A percentile compares a stretch with the other conserved stretches of the same genome.
Evolutionary conservation across 2,329 filamentous ascomycete species (phyloP).

Genomic region (Hypoxylon sp.): DNA sequence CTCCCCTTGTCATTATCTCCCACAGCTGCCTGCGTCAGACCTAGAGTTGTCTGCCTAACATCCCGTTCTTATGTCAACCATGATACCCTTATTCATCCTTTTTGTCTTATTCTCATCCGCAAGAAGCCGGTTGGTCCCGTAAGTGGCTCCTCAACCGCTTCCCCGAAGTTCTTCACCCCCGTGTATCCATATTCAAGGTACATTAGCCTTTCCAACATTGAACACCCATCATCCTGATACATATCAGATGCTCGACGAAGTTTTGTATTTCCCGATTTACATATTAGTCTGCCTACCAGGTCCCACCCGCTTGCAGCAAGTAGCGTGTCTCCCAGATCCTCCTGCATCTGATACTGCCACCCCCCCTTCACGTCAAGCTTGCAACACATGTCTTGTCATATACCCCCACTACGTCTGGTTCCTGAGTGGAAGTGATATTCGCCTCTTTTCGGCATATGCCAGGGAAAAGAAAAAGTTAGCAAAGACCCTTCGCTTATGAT

Average conservation of each 20-base stretch:
- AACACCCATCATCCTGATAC: slow-evolving; percentile 16
- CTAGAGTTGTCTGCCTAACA: slow-evolving; percentile 24
- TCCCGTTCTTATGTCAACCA: slow-evolving; percentile 40
- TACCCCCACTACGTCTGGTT: slow-evolving; percentile 29
- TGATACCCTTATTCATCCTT: slow-evolving; percentile 44
- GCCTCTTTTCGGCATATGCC: slow-evolving; percentile 38
- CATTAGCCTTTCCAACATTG: slow-evolving; percentile 20
- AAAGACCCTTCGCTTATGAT: slow-evolving; percentile 8
- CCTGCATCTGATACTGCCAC: slow-evolving; percentile 44
- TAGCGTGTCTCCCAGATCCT: slow-evolving; percentile 41
- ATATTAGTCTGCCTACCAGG: slow-evolving; percentile 15
- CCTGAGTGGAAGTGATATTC: slow-evolving; percentile 42
- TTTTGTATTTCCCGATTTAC: slow-evolving; percentile 35
- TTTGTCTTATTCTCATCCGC: slow-evolving; percentile 33
- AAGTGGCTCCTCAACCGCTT: slow-evolving; percentile 26
- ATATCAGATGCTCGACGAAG: slow-evolving; percentile 24
- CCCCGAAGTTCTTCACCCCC: slow-evolving; percentile 32
- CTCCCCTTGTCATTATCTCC: slow-evolving; percentile 22
- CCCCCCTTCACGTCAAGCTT: slow-evolving; percentile 27
- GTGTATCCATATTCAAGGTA: slow-evolving; percentile 19
- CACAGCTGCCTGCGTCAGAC: slow-evolving; percentile 29
- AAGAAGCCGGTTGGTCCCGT: slow-evolving; percentile 39
- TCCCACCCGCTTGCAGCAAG: slow-evolving; percentile 30
- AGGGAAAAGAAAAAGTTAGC: slow-evolving; percentile 4
- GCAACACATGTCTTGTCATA: slow-evolving; percentile 12